phyloP scores from a whole-genome alignment of 1,284 basidiomycete genomes.

The Ceraceosorus guamensis region DNA sequence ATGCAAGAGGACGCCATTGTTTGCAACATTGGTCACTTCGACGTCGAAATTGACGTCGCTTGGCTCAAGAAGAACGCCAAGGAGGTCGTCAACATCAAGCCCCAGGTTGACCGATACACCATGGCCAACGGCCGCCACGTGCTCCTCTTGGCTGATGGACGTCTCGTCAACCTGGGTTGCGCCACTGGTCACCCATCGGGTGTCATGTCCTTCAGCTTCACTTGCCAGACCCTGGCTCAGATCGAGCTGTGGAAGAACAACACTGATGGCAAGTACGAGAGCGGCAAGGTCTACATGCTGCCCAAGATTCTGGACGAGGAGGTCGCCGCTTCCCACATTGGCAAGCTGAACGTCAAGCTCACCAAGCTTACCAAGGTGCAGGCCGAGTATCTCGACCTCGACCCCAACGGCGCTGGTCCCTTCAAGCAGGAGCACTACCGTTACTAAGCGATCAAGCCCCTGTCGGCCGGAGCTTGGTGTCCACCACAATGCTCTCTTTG shows the following conservation, averaged over 20 bases:
- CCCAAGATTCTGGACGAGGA: constrained; percentile 98
- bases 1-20: constrained; percentile 99
- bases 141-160: constrained; percentile 94
- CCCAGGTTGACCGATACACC: constrained; percentile 97
- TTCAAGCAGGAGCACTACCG: constrained; percentile 60
- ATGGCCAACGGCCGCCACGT: constrained; percentile 66
- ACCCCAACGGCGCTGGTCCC: constrained; percentile 66
- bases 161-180: constrained; percentile 97
- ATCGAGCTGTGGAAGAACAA: constrained; percentile 95
- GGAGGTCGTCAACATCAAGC: constrained; percentile 85
- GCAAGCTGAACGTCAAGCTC: constrained; percentile 85
- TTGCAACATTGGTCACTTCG: constrained; percentile 98
- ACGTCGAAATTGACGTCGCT: constrained; percentile 96
- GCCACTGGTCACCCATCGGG: constrained; percentile 57
- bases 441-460: constrained; percentile 28
- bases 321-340: constrained; percentile 90
- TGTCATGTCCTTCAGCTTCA: constrained; percentile 99
- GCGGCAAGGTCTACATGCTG: constrained; percentile 53
- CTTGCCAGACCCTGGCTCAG: constrained; percentile 94
- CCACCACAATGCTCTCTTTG: no score
- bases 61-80: constrained; percentile 94
- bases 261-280: constrained; percentile 73
- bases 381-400: constrained; percentile 82
- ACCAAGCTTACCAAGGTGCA: constrained; percentile 72
- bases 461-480: no score